These are phyloP conservation scores for Forsythia suspensa DNA, from an alignment of 257 asterid genomes.

Conservation along the genomic window DNA sequence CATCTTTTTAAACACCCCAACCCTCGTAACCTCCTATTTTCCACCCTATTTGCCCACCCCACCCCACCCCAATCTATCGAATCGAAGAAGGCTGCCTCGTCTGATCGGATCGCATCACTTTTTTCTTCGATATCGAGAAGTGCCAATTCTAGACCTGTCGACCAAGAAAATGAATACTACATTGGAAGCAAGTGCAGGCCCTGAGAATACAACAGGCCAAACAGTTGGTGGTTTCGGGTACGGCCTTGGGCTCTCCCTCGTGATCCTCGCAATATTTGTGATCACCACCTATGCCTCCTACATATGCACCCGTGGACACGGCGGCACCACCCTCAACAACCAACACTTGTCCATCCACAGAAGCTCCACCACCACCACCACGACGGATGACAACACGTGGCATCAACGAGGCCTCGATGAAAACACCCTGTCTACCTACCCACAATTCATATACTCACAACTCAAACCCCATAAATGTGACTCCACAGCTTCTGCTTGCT, in stretches of 20 bases:
- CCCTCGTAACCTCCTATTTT: not conserved
- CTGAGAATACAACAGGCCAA: not conserved
- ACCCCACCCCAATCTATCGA: not conserved
- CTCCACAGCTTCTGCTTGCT: constrained; percentile 40
- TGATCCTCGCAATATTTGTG: constrained; percentile 24
- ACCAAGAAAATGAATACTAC: constrained; percentile 3
- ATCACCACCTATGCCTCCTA: constrained; percentile 38
- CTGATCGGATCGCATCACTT: not conserved
- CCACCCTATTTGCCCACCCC: not conserved
- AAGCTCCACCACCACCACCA: not conserved
- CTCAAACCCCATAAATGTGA: constrained; percentile 27
- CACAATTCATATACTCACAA: constrained; percentile 39
- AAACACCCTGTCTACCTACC: constrained; percentile 38
- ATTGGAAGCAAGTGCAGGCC: not conserved
- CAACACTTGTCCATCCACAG: not conserved
- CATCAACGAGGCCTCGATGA: constrained; percentile 36
- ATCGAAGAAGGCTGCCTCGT: not conserved
- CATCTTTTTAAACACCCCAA: not conserved
- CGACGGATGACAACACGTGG: not conserved
- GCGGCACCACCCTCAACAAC: not conserved
- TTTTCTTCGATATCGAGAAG: not conserved
- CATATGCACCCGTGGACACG: constrained; percentile 16
- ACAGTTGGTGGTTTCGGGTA: constrained; percentile 28
- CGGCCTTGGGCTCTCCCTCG: constrained; percentile 38
- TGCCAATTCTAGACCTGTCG: not conserved